Conservation (phyloP, 495 filamentous ascomycete species). For the Neurospora discreta region DNA sequence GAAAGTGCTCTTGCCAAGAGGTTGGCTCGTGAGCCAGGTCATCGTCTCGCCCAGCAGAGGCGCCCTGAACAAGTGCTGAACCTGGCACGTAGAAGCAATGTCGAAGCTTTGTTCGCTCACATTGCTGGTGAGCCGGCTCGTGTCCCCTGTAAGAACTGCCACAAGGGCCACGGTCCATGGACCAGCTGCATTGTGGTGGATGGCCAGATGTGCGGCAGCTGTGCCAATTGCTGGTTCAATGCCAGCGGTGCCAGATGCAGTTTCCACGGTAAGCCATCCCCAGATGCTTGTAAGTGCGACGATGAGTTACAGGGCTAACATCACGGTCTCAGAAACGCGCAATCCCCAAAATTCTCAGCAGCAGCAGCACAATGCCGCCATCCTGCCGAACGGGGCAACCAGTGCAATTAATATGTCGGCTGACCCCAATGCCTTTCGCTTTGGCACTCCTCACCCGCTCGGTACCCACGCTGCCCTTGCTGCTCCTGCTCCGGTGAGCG, state of each 20-base stretch:
- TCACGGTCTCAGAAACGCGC: slow-evolving; percentile 13
- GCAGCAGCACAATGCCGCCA: slow-evolving; percentile 10
- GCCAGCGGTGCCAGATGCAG: slow-evolving; percentile 38
- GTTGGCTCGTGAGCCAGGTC: slow-evolving; percentile 30
- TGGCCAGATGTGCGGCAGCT: slow-evolving; percentile 42
- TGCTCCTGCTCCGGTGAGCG: slow-evolving; percentile 5
- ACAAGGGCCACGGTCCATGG: slow-evolving; percentile 42
- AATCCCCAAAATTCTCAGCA: slow-evolving; percentile 12
- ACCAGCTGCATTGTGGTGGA: slow-evolving; percentile 35
- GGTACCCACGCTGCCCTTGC: slow-evolving; percentile 3
- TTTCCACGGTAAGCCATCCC: slow-evolving; percentile 34
- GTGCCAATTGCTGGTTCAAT: slow-evolving; percentile 44
- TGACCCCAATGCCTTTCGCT: slow-evolving; percentile 13
- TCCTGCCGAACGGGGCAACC: slow-evolving; percentile 5
- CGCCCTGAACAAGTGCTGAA: slow-evolving; percentile 35
- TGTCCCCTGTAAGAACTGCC: slow-evolving; percentile 39
- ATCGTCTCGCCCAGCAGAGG: slow-evolving; percentile 34
- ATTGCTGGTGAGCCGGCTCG: slow-evolving; percentile 33
- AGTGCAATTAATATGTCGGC: slow-evolving; percentile 12
- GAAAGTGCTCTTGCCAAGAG: slow-evolving; percentile 39
- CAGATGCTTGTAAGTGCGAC: background rate
- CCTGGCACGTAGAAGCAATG: slow-evolving; percentile 35
- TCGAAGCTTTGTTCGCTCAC: slow-evolving; percentile 40
- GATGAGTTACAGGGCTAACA: background rate
- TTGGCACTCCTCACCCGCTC: slow-evolving; percentile 7